Base-by-base conservation (phyloP, 352 stramenopile species). In the Pythium aphanidermatum region DNA sequence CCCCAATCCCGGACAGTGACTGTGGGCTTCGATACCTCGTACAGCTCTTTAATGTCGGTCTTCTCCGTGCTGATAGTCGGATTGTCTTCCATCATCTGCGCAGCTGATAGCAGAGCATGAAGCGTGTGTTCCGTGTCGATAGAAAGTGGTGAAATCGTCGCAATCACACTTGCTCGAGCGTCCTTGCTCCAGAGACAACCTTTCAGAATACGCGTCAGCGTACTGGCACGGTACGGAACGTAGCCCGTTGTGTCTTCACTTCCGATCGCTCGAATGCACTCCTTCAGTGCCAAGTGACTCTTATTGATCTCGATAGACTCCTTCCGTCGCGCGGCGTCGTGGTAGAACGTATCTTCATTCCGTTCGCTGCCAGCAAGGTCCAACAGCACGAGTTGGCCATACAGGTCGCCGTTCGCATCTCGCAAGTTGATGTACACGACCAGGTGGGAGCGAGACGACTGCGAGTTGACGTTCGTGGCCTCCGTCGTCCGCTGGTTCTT, bases 271-370 rank as follows among this genome's bases (percentile, higher is more conserved):
- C 77, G 68, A 40, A 94, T 73, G 28, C 80, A 92, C 32, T 92
- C 70, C 52, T 95, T 95, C 16, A 95, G 51, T 16, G 78, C 78
- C 40, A 89, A 44, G 23, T 90, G 72, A 36, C 74, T 90, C 51
- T 84, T 83, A 55, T 95, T 95, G 61, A 95, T 93, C 44, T 90
- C 75, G 19, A 82, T 80, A 1, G 60, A 67, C 46, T 95, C 79
- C 39, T 83, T 86, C 24, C 73, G 69, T 6, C 77, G 68, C 8
- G 77, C 68, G 17, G 79, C 73, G 28, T 84, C 65, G 34, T 94
- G 82, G 38, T 87, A 72, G 21, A 87, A 86, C 34, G 77, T 76
- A 34, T 95, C 83, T 48, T 81, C 71, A 11, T 83, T 83, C 45
- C 80, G 77, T 38, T 95, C 83, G 16, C 74, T 91, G 1, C 76